Base-by-base conservation (phyloP, 177 flowering plant genomes). In the Vitis hybrid region DNA sequence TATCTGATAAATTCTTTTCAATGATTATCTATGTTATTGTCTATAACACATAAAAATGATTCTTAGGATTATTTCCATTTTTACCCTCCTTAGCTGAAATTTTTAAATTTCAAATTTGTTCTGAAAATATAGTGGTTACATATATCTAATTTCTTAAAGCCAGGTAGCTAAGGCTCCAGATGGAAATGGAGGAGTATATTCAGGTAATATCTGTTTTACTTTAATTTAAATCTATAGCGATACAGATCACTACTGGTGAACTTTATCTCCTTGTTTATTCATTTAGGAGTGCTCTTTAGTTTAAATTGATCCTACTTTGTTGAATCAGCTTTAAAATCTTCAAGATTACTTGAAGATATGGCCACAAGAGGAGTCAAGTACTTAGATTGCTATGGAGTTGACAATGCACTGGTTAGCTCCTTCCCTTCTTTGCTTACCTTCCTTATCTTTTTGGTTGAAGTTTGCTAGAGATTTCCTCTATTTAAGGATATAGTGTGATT, bases 141-240 rank as follows among this genome's bases (percentile, higher is more conserved):
- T 66, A 56, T 54, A 55, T 64, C 24, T 51, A 19, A 56, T 74
- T 80, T 71, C 72, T 62, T 68, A 69, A 79, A 76, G 67, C 79
- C 89, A 95, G 99, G 94, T 96, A 46, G 92, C 98, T 56, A 93
- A 83, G 80, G 85, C 99, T 77, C 99, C 99, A 32, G 98, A 96
- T 84, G 99, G 99, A 60, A 96, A 96, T 85, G 99, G 99, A 70
- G 99, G 99, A 76, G 97, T 96, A 30, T 96, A 93, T 82, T 67
- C 97, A 74, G 99, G 99, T 91, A 78, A 15, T 5, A 18, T 24
- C 60, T 24, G 32, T 17, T 17, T 3, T 56, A 56, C 9, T 66
- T 6, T 8, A 52, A 24, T 12, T 51, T 46, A 64, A 48, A 55
- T 52, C 9, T 18, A n/a, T 11, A 8, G 30, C 11, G 7, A 58